phyloP scores from a whole-genome alignment of 2,329 filamentous ascomycete species.

The Apiospora saccharicola region DNA sequence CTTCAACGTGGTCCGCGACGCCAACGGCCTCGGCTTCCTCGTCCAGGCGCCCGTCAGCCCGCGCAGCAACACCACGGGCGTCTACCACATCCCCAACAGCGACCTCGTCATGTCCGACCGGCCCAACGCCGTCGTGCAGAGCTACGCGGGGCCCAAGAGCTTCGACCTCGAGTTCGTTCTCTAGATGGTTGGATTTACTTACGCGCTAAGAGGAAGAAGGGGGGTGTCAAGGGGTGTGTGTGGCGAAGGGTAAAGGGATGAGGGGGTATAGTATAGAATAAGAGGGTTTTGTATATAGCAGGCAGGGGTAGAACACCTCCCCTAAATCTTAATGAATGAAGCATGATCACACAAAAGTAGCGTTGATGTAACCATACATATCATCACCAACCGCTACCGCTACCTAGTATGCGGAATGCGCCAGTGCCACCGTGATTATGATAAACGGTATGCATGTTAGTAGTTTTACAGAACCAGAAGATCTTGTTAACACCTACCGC shows the following conservation, averaged over 20 bases:
- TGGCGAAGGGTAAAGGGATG: background rate
- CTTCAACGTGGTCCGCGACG: constrained; percentile 23
- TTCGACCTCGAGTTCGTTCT: background rate
- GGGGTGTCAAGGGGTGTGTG: background rate
- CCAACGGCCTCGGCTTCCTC: constrained; percentile 11
- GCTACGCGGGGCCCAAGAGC: constrained; percentile 8
- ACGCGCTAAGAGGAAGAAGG: background rate
- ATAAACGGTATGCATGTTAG: background rate
- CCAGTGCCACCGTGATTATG: background rate
- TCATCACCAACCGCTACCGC: background rate
- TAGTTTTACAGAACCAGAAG: background rate
- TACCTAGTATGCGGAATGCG: background rate
- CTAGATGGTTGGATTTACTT: background rate
- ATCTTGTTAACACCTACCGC: background rate
- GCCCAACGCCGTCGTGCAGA: constrained; percentile 8
- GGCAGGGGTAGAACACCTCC: background rate
- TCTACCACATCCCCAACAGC: constrained; percentile 21
- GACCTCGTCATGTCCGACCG: constrained; percentile 21
- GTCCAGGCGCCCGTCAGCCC: constrained; percentile 10
- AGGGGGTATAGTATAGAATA: background rate
- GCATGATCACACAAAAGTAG: background rate
- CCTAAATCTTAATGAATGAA: background rate
- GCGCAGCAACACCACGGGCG: constrained; percentile 7
- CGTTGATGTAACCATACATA: background rate
- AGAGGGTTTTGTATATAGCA: background rate